Evolutionary conservation across 208 protist genomes (phyloP).

Genomic region (Crithidia thermophila): DNA sequence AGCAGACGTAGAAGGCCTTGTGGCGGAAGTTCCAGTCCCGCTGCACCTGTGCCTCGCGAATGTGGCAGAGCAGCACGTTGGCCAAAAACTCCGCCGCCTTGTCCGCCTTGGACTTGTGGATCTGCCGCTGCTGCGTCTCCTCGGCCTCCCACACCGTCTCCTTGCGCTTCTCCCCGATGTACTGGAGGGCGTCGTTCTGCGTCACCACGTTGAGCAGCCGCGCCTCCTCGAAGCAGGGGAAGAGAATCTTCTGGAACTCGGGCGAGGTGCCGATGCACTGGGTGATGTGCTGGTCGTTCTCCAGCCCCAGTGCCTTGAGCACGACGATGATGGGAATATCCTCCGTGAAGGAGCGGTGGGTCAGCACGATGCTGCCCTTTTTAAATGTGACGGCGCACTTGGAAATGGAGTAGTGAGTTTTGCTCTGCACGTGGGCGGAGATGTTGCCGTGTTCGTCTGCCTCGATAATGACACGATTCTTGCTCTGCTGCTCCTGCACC

Average conservation of each 20-base stretch:
- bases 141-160: conserved; percentile 74
- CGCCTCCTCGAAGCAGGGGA: conserved; percentile 97
- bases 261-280: conserved; percentile 96
- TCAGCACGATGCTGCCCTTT: conserved; percentile 96
- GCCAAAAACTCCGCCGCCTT: conserved; percentile 96
- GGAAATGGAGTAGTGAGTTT: conserved; percentile 95
- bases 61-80: conserved; percentile 94
- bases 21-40: conserved; percentile 96
- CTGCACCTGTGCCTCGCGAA: conserved; percentile 90
- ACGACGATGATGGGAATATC: conserved; percentile 98
- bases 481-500: conserved; percentile 97
- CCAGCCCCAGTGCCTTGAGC: conserved; percentile 98
- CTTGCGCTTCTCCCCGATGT: conserved; percentile 95
- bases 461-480: conserved; percentile 99
- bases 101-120: conserved; percentile 87
- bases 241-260: conserved; percentile 89
- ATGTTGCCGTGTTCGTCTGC: conserved; percentile 87
- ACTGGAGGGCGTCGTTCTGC: conserved; percentile 96
- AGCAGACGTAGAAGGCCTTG: conserved; percentile 97
- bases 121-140: conserved; percentile 68
- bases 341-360: conserved; percentile 98
- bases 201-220: conserved; percentile 77
- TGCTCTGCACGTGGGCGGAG: conserved; percentile 85
- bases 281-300: conserved; percentile 99
- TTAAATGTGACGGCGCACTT: conserved; percentile 95